These are phyloP conservation scores for Xerophyta viscosa DNA, from an alignment of 106 monocot species.

Conservation along the genomic window DNA sequence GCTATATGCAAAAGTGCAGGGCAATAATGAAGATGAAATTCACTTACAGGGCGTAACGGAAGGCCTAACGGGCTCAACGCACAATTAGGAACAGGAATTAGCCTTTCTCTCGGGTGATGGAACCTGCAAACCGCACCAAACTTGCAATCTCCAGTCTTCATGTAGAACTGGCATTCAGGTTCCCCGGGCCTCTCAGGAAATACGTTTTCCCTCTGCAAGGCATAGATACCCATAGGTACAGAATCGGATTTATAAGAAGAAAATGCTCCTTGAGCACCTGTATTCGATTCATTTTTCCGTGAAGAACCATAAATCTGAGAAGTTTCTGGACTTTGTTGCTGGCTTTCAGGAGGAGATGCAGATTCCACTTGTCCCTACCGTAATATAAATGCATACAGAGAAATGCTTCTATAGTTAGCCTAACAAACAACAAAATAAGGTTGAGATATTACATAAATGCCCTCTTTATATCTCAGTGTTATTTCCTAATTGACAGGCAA, in stretches of 20 bases:
- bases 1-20: background rate
- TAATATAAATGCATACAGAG: background rate
- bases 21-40: background rate
- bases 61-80: conserved; percentile 78
- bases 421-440: background rate
- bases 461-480: background rate
- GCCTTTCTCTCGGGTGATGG: conserved; percentile 78
- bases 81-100: conserved; percentile 63
- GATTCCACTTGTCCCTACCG: conserved; percentile 50
- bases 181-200: conserved; percentile 91
- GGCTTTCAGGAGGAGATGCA: conserved; percentile 57
- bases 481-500: background rate
- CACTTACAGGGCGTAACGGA: conserved; percentile 75
- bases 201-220: conserved; percentile 55
- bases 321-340: conserved; percentile 34
- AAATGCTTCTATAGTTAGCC: background rate
- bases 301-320: conserved; percentile 39
- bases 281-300: conserved; percentile 40
- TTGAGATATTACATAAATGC: too few relatives aligned
- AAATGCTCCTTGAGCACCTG: conserved; percentile 40
- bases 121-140: conserved; percentile 83
- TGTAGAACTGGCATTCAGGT: conserved; percentile 88
- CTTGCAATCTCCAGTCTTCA: conserved; percentile 96
- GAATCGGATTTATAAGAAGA: conserved; percentile 58
- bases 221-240: conserved; percentile 47